Base-by-base conservation (phyloP, 2,329 filamentous ascomycete species). In the Exophiala sp. region DNA sequence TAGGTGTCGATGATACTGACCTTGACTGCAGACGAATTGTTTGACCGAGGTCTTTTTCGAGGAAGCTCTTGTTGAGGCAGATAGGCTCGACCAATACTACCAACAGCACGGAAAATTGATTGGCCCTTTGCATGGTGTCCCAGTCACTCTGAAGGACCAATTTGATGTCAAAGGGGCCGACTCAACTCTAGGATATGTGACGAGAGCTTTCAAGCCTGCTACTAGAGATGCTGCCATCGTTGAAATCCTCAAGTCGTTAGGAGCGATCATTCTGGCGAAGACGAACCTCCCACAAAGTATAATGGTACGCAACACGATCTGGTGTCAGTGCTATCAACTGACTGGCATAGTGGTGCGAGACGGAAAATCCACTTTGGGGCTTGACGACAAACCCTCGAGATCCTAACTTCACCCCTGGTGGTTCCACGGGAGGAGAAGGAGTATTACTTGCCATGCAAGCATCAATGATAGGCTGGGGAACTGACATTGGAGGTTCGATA, bases 81-180 rank as follows among this genome's bases (percentile, higher is more conserved):
- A 62, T 48, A 62, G 67, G 38, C 59, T 71, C 2, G 70, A 72
- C 56, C 50, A 59, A 2, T 62, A 69, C 36, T 70, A 60, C 36
- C 55, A 63, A 40, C 49, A 62, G 18, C 69, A 66, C 0, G 72
- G 72, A 3, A 71, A 72, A 60, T 60, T 74, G 11, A 72, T 79
- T 61, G 78, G 79, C 2, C 71, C 76, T 16, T 60, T 79, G 9
- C 80, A 81, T 64, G 81, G 79, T 0, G 65, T 83, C 2, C 80
- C 80, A 0, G 72, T 84, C 50, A 77, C 73, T 5, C 61, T 83
- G 10, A 86, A 86, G 64, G 83, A 86, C 47, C 80, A 82, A 11
- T 86, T 85, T 66, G 78, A 84, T 20, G 71, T 86, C 39, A 77
- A 77, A 54, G 82, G 79, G 1, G 65, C 76, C 3, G 80, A 85